These are phyloP conservation scores for Plasmodium cynomolgi DNA, from an alignment of 169 alveolate species.

Conservation along the genomic window DNA sequence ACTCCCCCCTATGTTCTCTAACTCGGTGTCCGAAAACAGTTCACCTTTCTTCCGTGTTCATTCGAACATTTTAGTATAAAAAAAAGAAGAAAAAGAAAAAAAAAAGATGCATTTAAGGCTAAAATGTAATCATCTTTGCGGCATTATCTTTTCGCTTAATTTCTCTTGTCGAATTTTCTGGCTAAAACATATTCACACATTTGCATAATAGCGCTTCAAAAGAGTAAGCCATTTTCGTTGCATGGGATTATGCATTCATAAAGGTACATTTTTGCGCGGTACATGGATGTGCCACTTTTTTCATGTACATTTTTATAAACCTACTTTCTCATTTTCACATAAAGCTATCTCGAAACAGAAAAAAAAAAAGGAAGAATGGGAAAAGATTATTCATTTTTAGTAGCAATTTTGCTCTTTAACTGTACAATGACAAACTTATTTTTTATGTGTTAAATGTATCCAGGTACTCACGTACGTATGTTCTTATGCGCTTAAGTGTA, in stretches of 20 bases:
- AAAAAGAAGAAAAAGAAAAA: conserved; percentile 12
- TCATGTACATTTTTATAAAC: conserved; percentile 4
- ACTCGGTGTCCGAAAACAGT: conserved; percentile 44
- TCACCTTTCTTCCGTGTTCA: conserved; percentile 28
- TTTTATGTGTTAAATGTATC: background rate
- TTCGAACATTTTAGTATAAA: background rate
- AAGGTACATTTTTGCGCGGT: background rate
- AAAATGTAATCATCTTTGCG: background rate
- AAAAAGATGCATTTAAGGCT: background rate
- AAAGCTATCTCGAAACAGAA: conserved; percentile 17
- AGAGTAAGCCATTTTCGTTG: background rate
- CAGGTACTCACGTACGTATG: background rate
- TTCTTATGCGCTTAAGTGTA: background rate
- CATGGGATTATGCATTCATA: background rate
- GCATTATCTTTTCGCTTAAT: background rate
- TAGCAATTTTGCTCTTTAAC: background rate
- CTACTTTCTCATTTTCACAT: conserved; percentile 63
- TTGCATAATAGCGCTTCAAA: background rate
- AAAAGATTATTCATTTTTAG: conserved; percentile 26
- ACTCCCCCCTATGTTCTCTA: conserved; percentile 73
- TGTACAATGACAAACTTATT: background rate
- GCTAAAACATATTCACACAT: background rate
- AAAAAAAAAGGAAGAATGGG: conserved; percentile 13
- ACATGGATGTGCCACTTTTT: background rate
- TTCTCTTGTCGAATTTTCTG: background rate